Evolutionary conservation across 148 eudicot species (phyloP), one percentile per base, ranked within the genome.

Genomic region (Polygonum maritimum): DNA sequence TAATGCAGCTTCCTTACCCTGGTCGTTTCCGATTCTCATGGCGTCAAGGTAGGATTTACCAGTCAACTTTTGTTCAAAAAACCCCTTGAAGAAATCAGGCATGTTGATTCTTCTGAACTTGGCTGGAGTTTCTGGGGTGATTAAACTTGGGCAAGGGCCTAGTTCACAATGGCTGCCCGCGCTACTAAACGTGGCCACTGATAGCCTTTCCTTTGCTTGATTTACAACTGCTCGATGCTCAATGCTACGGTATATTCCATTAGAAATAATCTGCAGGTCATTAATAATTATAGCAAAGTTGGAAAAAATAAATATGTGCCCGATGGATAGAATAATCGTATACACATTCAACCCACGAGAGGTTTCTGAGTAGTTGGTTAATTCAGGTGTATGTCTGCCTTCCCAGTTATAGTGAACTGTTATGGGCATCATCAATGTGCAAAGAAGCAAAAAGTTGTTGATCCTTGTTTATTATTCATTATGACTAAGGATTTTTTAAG

Each of bases 201-300:
- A 89, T 13, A 91, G 69, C 76, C 92, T 86, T 76, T 82, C 88
- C 70, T 82, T 75, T 14, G 26, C 35, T 10, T 83, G 81, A 80
- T 86, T 91, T 49, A 89, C 89, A 0, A 74, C 82, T 70, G 87
- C 88, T 76, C 89, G 80, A 40, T 91, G 93, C 83, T 91, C 96
- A 38, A 89, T 76, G 80, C 92, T 91, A 47, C 75, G 74, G 77
- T 91, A 91, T 19, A 63, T 75, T 1, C 86, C 92, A 79, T 89
- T 89, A 78, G 83, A 87, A 48, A 91, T 76, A 73, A 90, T 82
- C 94, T 87, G 82, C 54, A 26, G 38, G 49, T 12, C 19, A 70
- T 39, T 44, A 48, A 70, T 39, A 51, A 48, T 73, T 73, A 45
- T 9, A 48, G 5, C 31, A 7, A 73, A 13, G 18, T 6, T 21